These are phyloP conservation scores for Astrothelium macrocarpum DNA, from an alignment of 495 filamentous ascomycete species.

Conservation along the genomic window DNA sequence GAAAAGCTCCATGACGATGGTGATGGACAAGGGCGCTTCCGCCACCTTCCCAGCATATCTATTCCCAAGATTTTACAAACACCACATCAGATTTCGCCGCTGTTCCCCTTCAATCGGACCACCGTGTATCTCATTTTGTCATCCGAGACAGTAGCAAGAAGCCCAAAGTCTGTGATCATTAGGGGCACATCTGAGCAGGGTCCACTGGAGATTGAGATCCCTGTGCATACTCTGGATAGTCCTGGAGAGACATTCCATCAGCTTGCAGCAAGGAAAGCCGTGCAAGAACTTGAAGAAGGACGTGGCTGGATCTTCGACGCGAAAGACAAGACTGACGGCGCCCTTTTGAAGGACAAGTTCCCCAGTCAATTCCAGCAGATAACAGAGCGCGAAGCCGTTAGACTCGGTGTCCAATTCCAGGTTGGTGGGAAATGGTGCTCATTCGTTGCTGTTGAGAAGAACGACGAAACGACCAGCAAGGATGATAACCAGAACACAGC, in stretches of 20 bases:
- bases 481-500: slow-evolving; percentile 9
- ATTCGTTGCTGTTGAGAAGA: slow-evolving; percentile 55
- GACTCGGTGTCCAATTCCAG: slow-evolving; percentile 53
- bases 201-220: slow-evolving; percentile 52
- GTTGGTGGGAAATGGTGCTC: slow-evolving; percentile 59
- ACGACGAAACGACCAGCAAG: slow-evolving; percentile 10
- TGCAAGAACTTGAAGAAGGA: slow-evolving; percentile 58
- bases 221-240: slow-evolving; percentile 40
- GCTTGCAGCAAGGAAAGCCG: slow-evolving; percentile 56
- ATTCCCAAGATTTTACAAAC: slow-evolving; percentile 51
- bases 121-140: slow-evolving; percentile 55
- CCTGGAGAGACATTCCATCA: slow-evolving; percentile 55
- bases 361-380: slow-evolving; percentile 42
- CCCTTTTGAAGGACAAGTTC: slow-evolving; percentile 41
- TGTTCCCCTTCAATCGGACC: slow-evolving; percentile 55
- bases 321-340: slow-evolving; percentile 36
- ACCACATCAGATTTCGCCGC: slow-evolving; percentile 50
- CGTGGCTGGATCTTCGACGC: slow-evolving; percentile 52
- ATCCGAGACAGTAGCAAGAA: slow-evolving; percentile 35
- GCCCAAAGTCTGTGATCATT: slow-evolving; percentile 47
- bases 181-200: slow-evolving; percentile 44
- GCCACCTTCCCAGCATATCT: slow-evolving; percentile 40
- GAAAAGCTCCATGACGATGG: slow-evolving; percentile 16
- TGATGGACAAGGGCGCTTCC: slow-evolving; percentile 31
- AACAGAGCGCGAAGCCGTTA: slow-evolving; percentile 52